Conservation (phyloP, 371 early-diverging fungal species). For the Globomyces sp. region DNA sequence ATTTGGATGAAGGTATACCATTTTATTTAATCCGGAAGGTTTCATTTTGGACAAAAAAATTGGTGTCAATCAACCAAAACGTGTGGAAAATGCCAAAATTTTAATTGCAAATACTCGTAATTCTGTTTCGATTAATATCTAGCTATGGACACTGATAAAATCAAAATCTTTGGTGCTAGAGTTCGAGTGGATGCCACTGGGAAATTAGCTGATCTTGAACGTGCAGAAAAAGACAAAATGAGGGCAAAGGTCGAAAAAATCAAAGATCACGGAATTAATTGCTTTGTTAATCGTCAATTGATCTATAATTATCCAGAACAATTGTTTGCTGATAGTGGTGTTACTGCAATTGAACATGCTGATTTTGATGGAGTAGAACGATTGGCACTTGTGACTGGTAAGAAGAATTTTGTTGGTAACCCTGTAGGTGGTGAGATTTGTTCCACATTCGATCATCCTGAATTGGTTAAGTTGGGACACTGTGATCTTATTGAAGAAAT, state of each 20-base stretch:
- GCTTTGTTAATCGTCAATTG: constrained; percentile 99
- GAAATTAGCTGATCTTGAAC: constrained; percentile 97
- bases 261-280: constrained; percentile 95
- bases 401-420: no score
- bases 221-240: constrained; percentile 99
- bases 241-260: constrained; percentile 98
- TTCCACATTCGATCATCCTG: constrained; percentile 98
- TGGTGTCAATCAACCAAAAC: constrained; percentile 95
- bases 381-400: constrained; percentile 91
- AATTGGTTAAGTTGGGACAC: constrained; percentile 89
- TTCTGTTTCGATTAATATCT: constrained; percentile 4
- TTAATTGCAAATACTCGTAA: constrained; percentile 97
- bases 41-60: constrained; percentile 99
- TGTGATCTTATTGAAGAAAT: constrained; percentile 97
- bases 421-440: constrained; percentile 82
- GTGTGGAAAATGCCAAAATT: constrained; percentile 95
- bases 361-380: constrained; percentile 99
- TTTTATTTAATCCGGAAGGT: constrained; percentile 37
- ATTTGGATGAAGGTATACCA: constrained; percentile 83
- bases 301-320: constrained; percentile 99
- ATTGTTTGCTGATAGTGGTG: constrained; percentile 94
- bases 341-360: constrained; percentile 98
- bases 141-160: constrained; percentile 99
- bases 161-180: constrained; percentile 99
- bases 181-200: constrained; percentile 96